These are phyloP conservation scores for Macadamia integrifolia DNA, from an alignment of 164 flowering plant genomes.

Conservation along the genomic window DNA sequence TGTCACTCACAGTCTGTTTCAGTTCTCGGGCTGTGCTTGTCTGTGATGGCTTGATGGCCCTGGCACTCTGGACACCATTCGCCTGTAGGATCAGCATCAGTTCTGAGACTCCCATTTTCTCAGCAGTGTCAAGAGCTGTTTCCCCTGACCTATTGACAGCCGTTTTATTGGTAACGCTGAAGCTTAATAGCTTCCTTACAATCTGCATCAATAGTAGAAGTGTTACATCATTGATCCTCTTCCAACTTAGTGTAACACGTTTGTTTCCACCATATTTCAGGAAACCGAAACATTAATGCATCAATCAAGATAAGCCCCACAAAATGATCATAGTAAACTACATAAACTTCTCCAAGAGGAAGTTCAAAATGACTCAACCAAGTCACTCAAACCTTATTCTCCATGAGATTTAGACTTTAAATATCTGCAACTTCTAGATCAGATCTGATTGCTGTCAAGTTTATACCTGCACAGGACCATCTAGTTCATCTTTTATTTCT, in stretches of 20 bases:
- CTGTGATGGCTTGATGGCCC: slow-evolving; percentile 33
- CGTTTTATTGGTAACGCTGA: slow-evolving; percentile 38
- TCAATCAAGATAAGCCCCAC: no score
- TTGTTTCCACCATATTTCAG: no score
- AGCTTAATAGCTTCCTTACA: slow-evolving; percentile 48
- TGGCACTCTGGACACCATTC: slow-evolving; percentile 62
- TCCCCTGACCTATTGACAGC: slow-evolving; percentile 65
- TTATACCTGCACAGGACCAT: no score
- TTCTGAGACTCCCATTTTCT: slow-evolving; percentile 47
- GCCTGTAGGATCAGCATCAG: slow-evolving; percentile 47
- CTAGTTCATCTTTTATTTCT: no score
- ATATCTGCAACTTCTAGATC: no score
- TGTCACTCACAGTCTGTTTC: slow-evolving; percentile 92
- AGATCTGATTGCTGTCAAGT: no score
- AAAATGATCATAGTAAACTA: no score
- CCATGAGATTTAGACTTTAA: no score
- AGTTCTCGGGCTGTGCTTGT: slow-evolving; percentile 60
- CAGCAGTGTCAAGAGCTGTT: slow-evolving; percentile 91
- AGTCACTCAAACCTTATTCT: no score
- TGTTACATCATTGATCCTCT: not conserved
- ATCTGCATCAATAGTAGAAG: slow-evolving; percentile 49
- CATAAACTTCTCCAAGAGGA: no score
- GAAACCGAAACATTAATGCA: no score
- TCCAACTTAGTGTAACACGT: not conserved
- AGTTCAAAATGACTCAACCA: no score